Percentiles rank a stretch among this genome's conserved stretches.
Conservation (phyloP, 208 protist genomes). For the Acanthamoeba lugdunensis region DNA sequence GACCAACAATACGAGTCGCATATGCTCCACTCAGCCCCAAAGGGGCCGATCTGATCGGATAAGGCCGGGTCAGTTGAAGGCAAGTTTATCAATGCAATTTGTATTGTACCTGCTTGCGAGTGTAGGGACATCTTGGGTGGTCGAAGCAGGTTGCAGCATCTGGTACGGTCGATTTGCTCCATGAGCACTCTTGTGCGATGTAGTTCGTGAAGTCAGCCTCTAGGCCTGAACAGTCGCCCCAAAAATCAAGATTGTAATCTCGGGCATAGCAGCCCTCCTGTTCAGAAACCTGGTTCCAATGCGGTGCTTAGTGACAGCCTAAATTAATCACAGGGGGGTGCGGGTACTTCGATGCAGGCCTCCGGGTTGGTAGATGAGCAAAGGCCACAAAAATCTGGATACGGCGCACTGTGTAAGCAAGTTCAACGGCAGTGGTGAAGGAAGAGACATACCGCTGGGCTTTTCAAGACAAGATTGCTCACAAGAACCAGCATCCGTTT, state of each 20-base stretch:
- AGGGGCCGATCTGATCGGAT: background rate
- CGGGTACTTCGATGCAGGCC: background rate
- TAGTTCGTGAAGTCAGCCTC: background rate
- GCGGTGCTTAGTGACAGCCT: background rate
- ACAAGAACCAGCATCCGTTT: background rate
- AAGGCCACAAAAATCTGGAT: background rate
- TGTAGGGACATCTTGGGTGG: background rate
- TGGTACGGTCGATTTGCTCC: background rate
- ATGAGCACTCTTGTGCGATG: background rate
- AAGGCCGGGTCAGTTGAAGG: too few species aligned
- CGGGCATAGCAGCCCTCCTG: background rate
- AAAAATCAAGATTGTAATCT: background rate
- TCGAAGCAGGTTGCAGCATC: background rate
- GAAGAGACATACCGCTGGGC: background rate
- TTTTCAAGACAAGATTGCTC: background rate
- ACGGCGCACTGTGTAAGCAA: too few species aligned
- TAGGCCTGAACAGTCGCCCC: background rate
- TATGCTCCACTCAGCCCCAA: background rate
- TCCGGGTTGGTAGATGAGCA: background rate
- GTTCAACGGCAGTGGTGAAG: background rate
- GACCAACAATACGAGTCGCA: conserved; percentile 4
- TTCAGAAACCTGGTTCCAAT: background rate
- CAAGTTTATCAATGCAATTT: too few species aligned
- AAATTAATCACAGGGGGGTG: background rate
- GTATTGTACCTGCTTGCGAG: background rate